Conservation (phyloP, 805 yeast genomes). For the Starmera quercuum region DNA sequence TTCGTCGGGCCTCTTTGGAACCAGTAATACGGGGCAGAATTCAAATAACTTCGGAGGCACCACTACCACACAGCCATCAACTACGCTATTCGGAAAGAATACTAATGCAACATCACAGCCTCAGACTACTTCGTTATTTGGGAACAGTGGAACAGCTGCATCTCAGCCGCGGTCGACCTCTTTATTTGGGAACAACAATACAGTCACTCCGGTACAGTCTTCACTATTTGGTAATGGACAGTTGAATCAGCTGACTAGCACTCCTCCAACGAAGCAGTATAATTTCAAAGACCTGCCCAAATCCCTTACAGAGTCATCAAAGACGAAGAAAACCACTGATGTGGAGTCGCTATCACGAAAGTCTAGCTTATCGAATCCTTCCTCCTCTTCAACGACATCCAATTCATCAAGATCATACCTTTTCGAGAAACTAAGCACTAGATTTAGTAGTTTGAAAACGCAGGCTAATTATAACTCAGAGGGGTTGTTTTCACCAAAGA, state of each 20-base stretch:
- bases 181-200: conserved; percentile 17
- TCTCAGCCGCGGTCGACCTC: not conserved
- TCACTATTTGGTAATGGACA: too few species aligned
- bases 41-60: conserved; percentile 15
- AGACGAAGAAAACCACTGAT: conserved; percentile 8
- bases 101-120: conserved; percentile 2
- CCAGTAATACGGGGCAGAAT: conserved; percentile 8
- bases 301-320: conserved; percentile 26
- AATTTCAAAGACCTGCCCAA: conserved; percentile 28
- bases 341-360: conserved; percentile 10
- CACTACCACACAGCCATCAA: conserved; percentile 2
- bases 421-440: conserved; percentile 27
- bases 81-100: conserved; percentile 6
- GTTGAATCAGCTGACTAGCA: conserved; percentile 16
- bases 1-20: conserved; percentile 23
- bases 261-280: conserved; percentile 22
- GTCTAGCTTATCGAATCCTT: conserved; percentile 16
- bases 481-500: conserved; percentile 29
- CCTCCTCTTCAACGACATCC: conserved; percentile 11
- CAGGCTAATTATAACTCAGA: conserved; percentile 21
- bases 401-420: conserved; percentile 18
- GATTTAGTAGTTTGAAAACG: conserved; percentile 21
- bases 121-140: conserved; percentile 12
- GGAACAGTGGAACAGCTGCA: conserved; percentile 7
- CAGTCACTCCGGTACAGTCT: too few species aligned